phyloP scores from a whole-genome alignment of 176 grass and related monocot species.

The Bothriochloa decipiens region DNA sequence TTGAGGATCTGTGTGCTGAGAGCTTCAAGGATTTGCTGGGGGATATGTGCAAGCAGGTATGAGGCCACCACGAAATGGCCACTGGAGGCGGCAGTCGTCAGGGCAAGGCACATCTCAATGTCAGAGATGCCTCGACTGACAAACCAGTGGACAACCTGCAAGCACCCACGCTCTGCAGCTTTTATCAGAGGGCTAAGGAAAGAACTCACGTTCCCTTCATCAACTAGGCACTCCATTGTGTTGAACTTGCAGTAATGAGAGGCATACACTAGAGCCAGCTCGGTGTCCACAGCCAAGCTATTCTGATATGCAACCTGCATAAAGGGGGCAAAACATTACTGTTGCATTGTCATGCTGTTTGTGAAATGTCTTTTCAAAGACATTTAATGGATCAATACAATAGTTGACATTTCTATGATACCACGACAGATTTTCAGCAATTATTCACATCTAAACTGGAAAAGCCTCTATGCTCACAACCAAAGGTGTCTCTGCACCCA shows the following conservation, averaged over 20 bases:
- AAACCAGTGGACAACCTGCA: constrained; percentile 85
- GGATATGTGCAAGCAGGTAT: constrained; percentile 68
- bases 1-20: constrained; percentile 70
- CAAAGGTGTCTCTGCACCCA: not conserved
- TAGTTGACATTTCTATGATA: constrained; percentile 14
- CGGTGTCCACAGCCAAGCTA: constrained; percentile 71
- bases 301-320: constrained; percentile 74
- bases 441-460: constrained; percentile 3
- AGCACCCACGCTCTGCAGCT: constrained; percentile 73
- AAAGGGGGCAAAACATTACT: constrained; percentile 13
- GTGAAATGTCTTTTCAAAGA: constrained; percentile 1
- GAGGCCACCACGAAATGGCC: constrained; percentile 56
- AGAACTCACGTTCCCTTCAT: constrained; percentile 69
- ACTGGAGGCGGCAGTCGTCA: constrained; percentile 68
- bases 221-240: constrained; percentile 85
- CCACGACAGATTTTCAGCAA: not conserved
- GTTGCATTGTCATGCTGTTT: not conserved
- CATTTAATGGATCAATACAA: not conserved
- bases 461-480: not conserved
- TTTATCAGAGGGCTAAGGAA: constrained; percentile 72
- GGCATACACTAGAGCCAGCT: constrained; percentile 75
- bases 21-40: constrained; percentile 60
- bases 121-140: constrained; percentile 61
- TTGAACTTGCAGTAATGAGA: constrained; percentile 73
- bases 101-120: constrained; percentile 81